Percentiles rank a stretch among this genome's conserved stretches.
Conservation (phyloP, 352 stramenopile genomes). For the Globisporangium viniferum region DNA sequence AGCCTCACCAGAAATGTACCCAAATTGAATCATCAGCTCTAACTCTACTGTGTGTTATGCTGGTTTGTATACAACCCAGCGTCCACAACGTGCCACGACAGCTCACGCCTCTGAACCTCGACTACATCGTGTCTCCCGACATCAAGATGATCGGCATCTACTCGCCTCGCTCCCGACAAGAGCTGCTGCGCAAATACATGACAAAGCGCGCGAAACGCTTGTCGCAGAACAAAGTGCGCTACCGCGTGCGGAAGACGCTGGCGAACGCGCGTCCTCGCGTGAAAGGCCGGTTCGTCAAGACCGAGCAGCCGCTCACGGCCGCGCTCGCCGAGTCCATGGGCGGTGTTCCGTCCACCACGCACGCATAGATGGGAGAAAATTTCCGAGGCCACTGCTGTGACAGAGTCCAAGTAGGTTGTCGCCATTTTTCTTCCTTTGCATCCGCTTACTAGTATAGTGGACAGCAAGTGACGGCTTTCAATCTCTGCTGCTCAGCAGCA, state of each 20-base stretch:
- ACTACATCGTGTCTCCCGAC: conserved; percentile 21
- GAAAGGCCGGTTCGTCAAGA: conserved; percentile 85
- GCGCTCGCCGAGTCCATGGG: conserved; percentile 42
- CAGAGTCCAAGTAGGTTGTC: not conserved
- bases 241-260: conserved; percentile 77
- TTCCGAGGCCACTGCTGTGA: not conserved
- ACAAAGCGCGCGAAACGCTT: conserved; percentile 67
- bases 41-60: not conserved
- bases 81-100: conserved; percentile 42
- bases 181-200: conserved; percentile 79
- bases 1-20: not conserved
- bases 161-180: conserved; percentile 53
- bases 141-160: conserved; percentile 71
- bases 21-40: conserved; percentile 4
- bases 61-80: conserved; percentile 16
- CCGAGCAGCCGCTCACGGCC: conserved; percentile 69
- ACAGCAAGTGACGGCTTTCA: not conserved
- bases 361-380: not conserved
- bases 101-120: conserved; percentile 44
- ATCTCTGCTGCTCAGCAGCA: too few species aligned
- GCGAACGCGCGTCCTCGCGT: conserved; percentile 73
- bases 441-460: not conserved
- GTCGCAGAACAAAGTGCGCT: conserved; percentile 74
- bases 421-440: not conserved
- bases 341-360: not conserved